Evolutionary conservation across 1,284 basidiomycete genomes (phyloP).

Genomic region (Ceratobasidium theobromae): DNA sequence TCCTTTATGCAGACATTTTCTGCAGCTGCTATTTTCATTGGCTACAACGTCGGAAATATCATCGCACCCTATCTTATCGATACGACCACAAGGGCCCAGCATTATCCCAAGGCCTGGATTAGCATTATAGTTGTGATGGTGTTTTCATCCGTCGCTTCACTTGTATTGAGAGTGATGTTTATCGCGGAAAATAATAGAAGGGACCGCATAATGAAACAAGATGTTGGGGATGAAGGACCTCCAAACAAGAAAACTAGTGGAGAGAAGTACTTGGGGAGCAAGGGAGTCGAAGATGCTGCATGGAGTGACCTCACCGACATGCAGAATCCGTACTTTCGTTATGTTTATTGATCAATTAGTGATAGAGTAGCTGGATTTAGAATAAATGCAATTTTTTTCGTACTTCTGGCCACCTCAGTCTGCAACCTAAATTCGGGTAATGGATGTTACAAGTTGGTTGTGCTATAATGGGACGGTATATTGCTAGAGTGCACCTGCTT

Average conservation of each 20-base stretch:
- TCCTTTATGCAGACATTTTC: conserved; percentile 11
- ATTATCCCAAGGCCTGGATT: conserved; percentile 51
- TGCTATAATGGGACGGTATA: too few species aligned
- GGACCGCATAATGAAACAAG: conserved; percentile 31
- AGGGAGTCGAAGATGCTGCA: conserved; percentile 20
- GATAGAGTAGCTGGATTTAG: neutral
- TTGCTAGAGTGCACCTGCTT: too few species aligned
- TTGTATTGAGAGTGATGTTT: conserved; percentile 43
- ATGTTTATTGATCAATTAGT: conserved; percentile 37
- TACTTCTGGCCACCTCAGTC: too few species aligned
- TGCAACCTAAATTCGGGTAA: too few species aligned
- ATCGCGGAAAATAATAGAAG: conserved; percentile 43
- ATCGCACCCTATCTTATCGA: conserved; percentile 42
- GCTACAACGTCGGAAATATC: conserved; percentile 45
- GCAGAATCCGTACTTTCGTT: conserved; percentile 38
- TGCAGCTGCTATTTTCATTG: conserved; percentile 17
- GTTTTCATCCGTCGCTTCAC: conserved; percentile 39
- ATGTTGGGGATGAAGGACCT: neutral
- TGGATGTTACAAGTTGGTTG: too few species aligned
- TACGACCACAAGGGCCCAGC: conserved; percentile 36
- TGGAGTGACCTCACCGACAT: conserved; percentile 39
- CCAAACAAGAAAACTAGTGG: conserved; percentile 39
- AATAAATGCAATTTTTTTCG: neutral
- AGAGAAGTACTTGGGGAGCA: neutral
- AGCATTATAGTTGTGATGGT: conserved; percentile 46